A percentile compares a stretch with the other conserved stretches of the same genome.
phyloP scores from a whole-genome alignment of 2,329 filamentous ascomycete species.

The Graphilbum sp. region DNA sequence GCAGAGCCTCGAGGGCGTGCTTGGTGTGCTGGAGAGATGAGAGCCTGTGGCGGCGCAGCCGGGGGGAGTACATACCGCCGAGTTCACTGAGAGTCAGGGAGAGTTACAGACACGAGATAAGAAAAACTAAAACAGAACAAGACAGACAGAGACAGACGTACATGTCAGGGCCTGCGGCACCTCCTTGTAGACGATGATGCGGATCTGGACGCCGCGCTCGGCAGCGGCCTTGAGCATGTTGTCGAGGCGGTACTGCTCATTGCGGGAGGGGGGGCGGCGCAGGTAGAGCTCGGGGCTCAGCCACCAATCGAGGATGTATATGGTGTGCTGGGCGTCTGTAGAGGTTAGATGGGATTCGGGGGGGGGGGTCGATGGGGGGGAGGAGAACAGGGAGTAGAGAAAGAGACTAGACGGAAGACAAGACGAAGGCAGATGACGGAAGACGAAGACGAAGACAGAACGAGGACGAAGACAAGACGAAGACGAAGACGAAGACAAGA shows the following conservation, averaged over 20 bases:
- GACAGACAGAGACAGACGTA: slow-evolving; percentile 27
- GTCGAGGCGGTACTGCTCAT: slow-evolving; percentile 73
- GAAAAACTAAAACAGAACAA: slow-evolving; percentile 8
- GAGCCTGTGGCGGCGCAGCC: background rate
- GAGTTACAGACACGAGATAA: no score
- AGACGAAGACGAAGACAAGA: background rate
- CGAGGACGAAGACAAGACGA: no score
- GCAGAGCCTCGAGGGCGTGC: slow-evolving; percentile 56
- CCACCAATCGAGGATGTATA: slow-evolving; percentile 89
- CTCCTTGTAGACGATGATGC: slow-evolving; percentile 87
- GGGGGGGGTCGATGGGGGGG: no score
- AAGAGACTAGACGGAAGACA: no score
- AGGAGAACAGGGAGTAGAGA: no score
- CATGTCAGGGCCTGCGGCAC: slow-evolving; percentile 64
- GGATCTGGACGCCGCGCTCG: slow-evolving; percentile 66
- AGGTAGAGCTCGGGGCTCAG: slow-evolving; percentile 78
- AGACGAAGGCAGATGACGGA: background rate
- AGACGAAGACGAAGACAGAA: background rate
- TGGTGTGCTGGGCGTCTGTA: slow-evolving; percentile 51
- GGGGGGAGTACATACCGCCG: background rate
- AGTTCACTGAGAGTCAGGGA: slow-evolving; percentile 6
- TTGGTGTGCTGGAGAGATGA: slow-evolving; percentile 50
- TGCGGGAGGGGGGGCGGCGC: slow-evolving; percentile 61
- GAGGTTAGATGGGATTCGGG: no score
- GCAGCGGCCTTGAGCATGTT: slow-evolving; percentile 69